These are phyloP conservation scores for Neonothopanus nambi DNA, from an alignment of 1,284 basidiomycete species.

Conservation along the genomic window DNA sequence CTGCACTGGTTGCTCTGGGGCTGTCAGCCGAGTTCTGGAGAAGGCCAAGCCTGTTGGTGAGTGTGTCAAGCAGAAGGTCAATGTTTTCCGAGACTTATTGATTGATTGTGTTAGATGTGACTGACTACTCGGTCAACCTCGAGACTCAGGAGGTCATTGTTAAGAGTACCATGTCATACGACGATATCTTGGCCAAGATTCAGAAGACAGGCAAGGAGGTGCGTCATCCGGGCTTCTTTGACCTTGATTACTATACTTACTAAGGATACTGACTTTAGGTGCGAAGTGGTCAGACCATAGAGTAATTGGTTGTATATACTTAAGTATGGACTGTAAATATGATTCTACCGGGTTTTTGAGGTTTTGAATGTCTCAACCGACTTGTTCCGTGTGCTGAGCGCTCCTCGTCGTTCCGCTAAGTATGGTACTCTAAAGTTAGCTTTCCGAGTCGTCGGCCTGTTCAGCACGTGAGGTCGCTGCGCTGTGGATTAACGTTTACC, in stretches of 20 bases:
- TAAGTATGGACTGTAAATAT: not conserved
- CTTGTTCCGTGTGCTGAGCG: too few relatives aligned
- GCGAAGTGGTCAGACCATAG: slow-evolving; percentile 13
- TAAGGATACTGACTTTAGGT: slow-evolving; percentile 1
- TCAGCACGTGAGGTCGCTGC: too few relatives aligned
- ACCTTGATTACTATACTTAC: not conserved
- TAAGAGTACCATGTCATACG: slow-evolving; percentile 61
- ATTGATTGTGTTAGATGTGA: slow-evolving; percentile 43
- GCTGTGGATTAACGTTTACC: too few relatives aligned
- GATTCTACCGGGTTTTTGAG: too few relatives aligned
- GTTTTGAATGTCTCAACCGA: too few relatives aligned
- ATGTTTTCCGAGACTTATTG: not conserved
- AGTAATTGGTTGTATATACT: not conserved
- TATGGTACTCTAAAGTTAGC: too few relatives aligned
- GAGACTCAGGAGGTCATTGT: slow-evolving; percentile 75
- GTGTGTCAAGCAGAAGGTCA: slow-evolving; percentile 15
- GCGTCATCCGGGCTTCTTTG: not conserved
- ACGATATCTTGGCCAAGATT: slow-evolving; percentile 71
- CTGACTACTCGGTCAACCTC: slow-evolving; percentile 60
- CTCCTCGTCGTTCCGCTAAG: too few relatives aligned
- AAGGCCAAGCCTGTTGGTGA: slow-evolving; percentile 70
- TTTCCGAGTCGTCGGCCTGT: too few relatives aligned
- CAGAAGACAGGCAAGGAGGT: slow-evolving; percentile 88
- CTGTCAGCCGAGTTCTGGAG: slow-evolving; percentile 70
- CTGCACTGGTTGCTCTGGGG: slow-evolving; percentile 80